Evolutionary conservation across 805 yeast species (phyloP), one percentile per base, ranked within the genome.

Genomic region (Candida andamanensis): DNA sequence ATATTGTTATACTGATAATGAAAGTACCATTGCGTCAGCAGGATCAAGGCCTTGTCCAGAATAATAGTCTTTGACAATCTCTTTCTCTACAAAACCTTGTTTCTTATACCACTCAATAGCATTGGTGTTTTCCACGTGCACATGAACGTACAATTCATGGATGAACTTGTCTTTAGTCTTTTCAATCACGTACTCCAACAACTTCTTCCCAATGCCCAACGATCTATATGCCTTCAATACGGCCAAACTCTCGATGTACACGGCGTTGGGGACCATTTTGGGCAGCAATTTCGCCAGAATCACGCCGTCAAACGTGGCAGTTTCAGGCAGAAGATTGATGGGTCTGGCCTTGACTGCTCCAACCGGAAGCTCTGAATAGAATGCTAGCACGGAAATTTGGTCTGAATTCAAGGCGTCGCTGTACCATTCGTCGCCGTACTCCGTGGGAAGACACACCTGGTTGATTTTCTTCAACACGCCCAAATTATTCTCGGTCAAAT

Each of bases 291-390:
- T 44, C 24, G 53, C 57, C 23, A 46, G 51, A n/a, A 44, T 41
- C 17, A 54, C 42, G 4, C 64, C 45, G n/a, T 60, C 63, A 26
- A 39, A 41, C 15, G 22, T 35, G 5, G 32, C 31, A 22, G 31
- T 31, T 9, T 35, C 39, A 28, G 67, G 62, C 10, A 60, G 45
- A 14, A 74, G 63, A 35, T 68, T 66, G 32, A 70, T 58, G 6
- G 67, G 56, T 42, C 63, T 67, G 34, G 82, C 80, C 39, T 78
- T 77, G 29, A 86, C 60, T 4, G 78, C 80, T 11, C 92, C 95
- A 4, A 86, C 90, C 6, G 95, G 86, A 5, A 83, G 72, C 47
- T 82, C 95, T 29, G 80, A 72, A 54, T 69, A 81, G 56, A 67
- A 83, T 0, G 80, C 83, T 34, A 78, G 58, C 47, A 78, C 69